Percentiles rank a stretch among this genome's conserved stretches.
phyloP scores from a whole-genome alignment of 2,329 filamentous ascomycete species.

The Trichoderma polysporum region DNA sequence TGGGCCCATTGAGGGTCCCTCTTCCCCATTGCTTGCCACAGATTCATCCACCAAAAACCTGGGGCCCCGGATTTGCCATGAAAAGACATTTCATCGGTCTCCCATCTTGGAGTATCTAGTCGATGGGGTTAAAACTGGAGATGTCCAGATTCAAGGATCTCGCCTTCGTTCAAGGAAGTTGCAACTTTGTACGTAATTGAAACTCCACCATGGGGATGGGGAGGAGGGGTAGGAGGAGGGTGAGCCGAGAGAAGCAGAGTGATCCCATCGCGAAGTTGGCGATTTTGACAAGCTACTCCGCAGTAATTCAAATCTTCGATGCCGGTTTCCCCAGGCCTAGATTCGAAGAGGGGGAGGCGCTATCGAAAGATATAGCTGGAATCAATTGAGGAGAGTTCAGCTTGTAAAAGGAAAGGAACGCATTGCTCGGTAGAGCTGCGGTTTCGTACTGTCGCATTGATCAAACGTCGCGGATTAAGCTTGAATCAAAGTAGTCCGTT shows the following conservation, averaged over 20 bases:
- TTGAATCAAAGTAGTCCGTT: constrained; percentile 6
- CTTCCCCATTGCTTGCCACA: background rate
- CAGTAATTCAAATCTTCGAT: background rate
- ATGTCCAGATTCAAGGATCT: constrained; percentile 18
- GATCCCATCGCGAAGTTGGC: constrained; percentile 1
- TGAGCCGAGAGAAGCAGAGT: constrained; percentile 1
- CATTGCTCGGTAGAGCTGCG: background rate
- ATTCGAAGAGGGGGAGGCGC: background rate
- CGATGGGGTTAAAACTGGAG: constrained; percentile 16
- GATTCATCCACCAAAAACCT: constrained; percentile 10
- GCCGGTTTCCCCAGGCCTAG: background rate
- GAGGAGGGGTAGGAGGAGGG: too few species aligned
- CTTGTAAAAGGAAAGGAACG: background rate
- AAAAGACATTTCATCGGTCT: background rate
- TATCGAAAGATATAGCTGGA: background rate
- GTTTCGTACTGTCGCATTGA: background rate
- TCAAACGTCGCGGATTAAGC: constrained; percentile 1
- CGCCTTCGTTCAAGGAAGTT: background rate
- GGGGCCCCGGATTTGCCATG: constrained; percentile 17
- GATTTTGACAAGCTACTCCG: background rate
- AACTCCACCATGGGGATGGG: constrained; percentile 15
- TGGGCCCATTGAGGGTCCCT: background rate
- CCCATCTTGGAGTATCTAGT: constrained; percentile 12
- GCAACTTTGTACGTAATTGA: constrained; percentile 21
- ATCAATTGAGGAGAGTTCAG: background rate